Evolutionary conservation across 1,284 basidiomycete genomes (phyloP).

Genomic region (Ceratobasidium theobromae): DNA sequence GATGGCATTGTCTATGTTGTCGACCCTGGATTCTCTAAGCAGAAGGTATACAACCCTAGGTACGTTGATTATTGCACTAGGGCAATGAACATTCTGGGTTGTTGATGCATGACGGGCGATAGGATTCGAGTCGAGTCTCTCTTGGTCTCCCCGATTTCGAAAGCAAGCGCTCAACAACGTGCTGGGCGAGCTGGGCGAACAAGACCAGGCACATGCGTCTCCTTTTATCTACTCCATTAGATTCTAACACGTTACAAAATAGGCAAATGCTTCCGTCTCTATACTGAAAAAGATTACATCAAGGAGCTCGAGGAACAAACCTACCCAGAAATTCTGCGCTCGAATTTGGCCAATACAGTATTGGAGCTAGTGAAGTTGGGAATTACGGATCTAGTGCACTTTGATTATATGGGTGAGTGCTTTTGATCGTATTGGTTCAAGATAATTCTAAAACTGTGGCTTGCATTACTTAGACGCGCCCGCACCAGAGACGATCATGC

Average conservation of each 20-base stretch:
- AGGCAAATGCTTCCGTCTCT: slow-evolving; percentile 96
- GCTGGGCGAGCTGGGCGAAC: slow-evolving; percentile 97
- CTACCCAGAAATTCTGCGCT: slow-evolving; percentile 91
- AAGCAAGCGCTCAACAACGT: slow-evolving; percentile 93
- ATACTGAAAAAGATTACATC: slow-evolving; percentile 98
- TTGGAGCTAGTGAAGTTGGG: slow-evolving; percentile 94
- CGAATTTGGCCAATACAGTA: slow-evolving; percentile 92
- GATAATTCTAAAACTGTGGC: neutral
- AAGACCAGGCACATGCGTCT: slow-evolving; percentile 53
- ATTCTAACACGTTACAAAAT: neutral
- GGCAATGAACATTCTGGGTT: neutral
- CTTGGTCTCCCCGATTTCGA: slow-evolving; percentile 93
- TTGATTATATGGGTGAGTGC: slow-evolving; percentile 78
- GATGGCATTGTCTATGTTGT: slow-evolving; percentile 99
- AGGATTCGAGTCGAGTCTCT: slow-evolving; percentile 94
- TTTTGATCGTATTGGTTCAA: slow-evolving; percentile 34
- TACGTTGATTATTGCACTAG: neutral
- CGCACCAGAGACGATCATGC: slow-evolving; percentile 97
- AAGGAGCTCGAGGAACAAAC: slow-evolving; percentile 94
- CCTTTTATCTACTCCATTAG: neutral
- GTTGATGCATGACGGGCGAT: neutral
- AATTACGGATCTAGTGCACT: slow-evolving; percentile 84
- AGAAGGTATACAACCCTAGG: slow-evolving; percentile 92
- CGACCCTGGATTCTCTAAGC: slow-evolving; percentile 93
- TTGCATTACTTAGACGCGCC: slow-evolving; percentile 65